Evolutionary conservation across 129 eudicot species (phyloP), one percentile per base, ranked within the genome.

Genomic region (Arctium lappa): DNA sequence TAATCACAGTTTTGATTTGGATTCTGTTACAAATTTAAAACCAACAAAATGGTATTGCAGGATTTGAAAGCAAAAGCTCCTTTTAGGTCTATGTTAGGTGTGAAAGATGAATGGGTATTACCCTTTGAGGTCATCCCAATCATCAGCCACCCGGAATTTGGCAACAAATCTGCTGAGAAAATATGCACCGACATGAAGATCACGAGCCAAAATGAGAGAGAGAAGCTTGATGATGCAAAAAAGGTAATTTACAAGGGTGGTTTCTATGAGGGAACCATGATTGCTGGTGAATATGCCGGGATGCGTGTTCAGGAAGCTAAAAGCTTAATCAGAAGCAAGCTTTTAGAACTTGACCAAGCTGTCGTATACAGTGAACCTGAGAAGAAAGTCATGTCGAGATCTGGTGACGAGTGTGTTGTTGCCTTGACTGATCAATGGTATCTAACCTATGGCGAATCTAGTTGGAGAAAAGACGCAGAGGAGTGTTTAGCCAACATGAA

Each of bases 381-480:
- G 88, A 94, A 94, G 84, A 88, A 87, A 78, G 98, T 91, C 34
- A 90, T 91, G 91, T 94, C 98, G 27, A 90, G 98, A 83, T 94
- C 98, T 29, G 98, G 98, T 60, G 98, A 94, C 38, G 98, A 94
- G 78, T 94, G 98, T 83, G 98, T 94, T 13, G 98, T 94, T 73
- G 98, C 97, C 33, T 85, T 94, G 86, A 91, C 98, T 12, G 98
- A 94, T 82, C 98, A 94, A 81, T 94, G 98, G 98, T 94, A 94
- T 81, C 42, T 94, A 68, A 91, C 93, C 4, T 94, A 94, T 70
- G 98, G 98, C 13, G 98, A 94, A 83, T 12, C 85, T 38, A 89
- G 85, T 69, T 94, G 97, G 98, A 87, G 81, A 77, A 76, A 86
- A 48, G 80, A 69, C 0, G 91, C 98, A 12, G 97, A 91, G 66